Percentiles rank a stretch among this genome's conserved stretches.
These are phyloP conservation scores for Cytospora chrysosperma DNA, from an alignment of 2,329 filamentous ascomycete species.

Conservation along the genomic window DNA sequence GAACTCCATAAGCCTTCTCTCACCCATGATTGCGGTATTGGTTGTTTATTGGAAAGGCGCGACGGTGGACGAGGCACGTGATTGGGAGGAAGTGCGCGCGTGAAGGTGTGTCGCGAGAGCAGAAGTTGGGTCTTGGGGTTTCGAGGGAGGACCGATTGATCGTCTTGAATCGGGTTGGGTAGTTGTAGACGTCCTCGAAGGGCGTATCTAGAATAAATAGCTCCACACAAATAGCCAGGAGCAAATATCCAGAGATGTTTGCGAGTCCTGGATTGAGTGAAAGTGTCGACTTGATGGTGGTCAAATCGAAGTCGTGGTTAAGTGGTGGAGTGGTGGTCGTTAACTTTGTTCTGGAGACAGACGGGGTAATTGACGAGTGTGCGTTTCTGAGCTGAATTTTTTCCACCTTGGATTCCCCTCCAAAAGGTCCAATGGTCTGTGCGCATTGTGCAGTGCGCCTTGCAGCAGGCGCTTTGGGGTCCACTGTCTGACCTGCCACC, in stretches of 20 bases:
- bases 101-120: conserved; percentile 6
- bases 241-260: not conserved
- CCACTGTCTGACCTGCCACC: not conserved
- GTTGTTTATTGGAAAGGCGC: conserved; percentile 44
- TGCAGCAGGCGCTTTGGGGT: not conserved
- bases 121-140: conserved; percentile 23
- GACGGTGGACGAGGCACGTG: conserved; percentile 35
- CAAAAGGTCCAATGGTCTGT: not conserved
- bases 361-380: not conserved
- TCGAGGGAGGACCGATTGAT: conserved; percentile 11
- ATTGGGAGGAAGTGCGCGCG: conserved; percentile 13
- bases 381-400: not conserved
- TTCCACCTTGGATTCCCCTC: not conserved
- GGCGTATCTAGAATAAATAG: not conserved
- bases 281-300: not conserved
- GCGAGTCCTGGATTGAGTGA: not conserved
- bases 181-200: not conserved
- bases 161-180: not conserved
- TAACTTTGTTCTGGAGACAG: not conserved
- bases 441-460: not conserved
- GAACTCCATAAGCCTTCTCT: conserved; percentile 24
- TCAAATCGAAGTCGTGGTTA: not conserved
- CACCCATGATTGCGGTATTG: conserved; percentile 61
- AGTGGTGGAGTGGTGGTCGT: not conserved
- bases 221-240: not conserved